Conservation (phyloP, 2,329 filamentous ascomycete genomes). For the Epichloe gansuensis region DNA sequence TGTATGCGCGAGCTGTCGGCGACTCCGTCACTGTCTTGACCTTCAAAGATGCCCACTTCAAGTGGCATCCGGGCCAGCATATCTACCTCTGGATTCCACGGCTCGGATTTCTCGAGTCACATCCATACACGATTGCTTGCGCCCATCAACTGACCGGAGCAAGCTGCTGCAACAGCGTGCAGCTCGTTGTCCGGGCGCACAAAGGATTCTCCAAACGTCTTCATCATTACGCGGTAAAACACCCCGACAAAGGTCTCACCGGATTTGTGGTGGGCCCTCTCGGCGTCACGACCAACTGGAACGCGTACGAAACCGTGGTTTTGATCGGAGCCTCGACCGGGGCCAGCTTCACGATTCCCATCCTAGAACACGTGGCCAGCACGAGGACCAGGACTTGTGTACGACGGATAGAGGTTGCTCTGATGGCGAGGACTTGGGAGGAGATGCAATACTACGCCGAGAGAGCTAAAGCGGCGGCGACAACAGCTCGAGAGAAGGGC, state of each 20-base stretch:
- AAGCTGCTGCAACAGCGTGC: constrained; percentile 46
- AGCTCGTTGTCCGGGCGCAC: constrained; percentile 44
- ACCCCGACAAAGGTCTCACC: constrained; percentile 17
- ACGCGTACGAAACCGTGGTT: constrained; percentile 45
- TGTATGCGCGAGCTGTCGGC: constrained; percentile 35
- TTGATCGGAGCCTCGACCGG: constrained; percentile 50
- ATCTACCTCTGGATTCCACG: constrained; percentile 47
- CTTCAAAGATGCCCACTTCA: constrained; percentile 46
- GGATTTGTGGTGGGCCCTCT: constrained; percentile 43
- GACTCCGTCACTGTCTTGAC: constrained; percentile 43
- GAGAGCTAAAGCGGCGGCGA: constrained; percentile 31
- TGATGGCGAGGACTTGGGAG: constrained; percentile 37
- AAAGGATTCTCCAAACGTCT: constrained; percentile 43
- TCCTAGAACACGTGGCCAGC: constrained; percentile 41
- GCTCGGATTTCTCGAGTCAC: constrained; percentile 40
- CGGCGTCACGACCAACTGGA: constrained; percentile 41
- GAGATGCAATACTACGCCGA: constrained; percentile 44
- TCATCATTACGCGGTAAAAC: constrained; percentile 31
- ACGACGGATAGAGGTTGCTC: constrained; percentile 38
- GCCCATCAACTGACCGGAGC: constrained; percentile 36
- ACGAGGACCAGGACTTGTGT: constrained; percentile 31
- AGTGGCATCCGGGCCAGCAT: constrained; percentile 47
- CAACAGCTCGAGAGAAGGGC: constrained; percentile 27
- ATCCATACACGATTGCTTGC: constrained; percentile 50
- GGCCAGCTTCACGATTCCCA: constrained; percentile 47